These are phyloP conservation scores for Gymnopus androsaceus DNA, from an alignment of 1,284 basidiomycete genomes.

Conservation along the genomic window DNA sequence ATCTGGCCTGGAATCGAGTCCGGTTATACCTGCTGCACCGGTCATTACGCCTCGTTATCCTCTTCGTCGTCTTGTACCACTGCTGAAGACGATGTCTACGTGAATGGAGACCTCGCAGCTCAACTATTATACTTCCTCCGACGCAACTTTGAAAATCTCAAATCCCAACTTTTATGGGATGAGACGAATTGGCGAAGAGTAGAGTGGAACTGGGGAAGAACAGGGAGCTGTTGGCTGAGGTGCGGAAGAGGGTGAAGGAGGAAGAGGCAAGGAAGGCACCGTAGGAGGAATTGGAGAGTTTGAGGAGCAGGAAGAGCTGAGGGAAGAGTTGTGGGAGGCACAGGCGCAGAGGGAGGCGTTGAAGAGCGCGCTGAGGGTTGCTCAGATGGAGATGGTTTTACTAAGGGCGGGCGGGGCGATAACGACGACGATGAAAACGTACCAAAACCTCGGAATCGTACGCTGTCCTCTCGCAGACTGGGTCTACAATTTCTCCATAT, in stretches of 20 bases:
- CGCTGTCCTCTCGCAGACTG: no score
- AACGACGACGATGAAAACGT: no score
- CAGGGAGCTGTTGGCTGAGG: slow-evolving; percentile 48
- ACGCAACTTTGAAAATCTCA: neutral
- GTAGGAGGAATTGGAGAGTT: slow-evolving; percentile 79
- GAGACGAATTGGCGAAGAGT: neutral
- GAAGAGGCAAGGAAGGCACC: slow-evolving; percentile 69
- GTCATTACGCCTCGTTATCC: no score
- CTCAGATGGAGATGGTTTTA: slow-evolving; percentile 54
- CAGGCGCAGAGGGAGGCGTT: slow-evolving; percentile 75
- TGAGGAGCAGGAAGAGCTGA: slow-evolving; percentile 40
- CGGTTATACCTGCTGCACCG: no score
- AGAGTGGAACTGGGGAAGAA: slow-evolving; percentile 48
- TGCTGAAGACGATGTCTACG: neutral
- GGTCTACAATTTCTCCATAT: no score
- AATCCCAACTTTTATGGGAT: slow-evolving; percentile 1
- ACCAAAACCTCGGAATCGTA: no score
- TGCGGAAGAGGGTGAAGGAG: slow-evolving; percentile 38
- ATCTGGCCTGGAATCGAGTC: no score
- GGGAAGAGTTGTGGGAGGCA: slow-evolving; percentile 70
- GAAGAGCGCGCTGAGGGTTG: slow-evolving; percentile 67
- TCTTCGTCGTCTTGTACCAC: no score
- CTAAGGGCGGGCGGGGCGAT: slow-evolving; percentile 1
- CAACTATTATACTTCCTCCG: neutral
- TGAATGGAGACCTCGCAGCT: neutral